Base-by-base conservation (phyloP, 176 grass and related monocot species). In the Zoysia japonica region DNA sequence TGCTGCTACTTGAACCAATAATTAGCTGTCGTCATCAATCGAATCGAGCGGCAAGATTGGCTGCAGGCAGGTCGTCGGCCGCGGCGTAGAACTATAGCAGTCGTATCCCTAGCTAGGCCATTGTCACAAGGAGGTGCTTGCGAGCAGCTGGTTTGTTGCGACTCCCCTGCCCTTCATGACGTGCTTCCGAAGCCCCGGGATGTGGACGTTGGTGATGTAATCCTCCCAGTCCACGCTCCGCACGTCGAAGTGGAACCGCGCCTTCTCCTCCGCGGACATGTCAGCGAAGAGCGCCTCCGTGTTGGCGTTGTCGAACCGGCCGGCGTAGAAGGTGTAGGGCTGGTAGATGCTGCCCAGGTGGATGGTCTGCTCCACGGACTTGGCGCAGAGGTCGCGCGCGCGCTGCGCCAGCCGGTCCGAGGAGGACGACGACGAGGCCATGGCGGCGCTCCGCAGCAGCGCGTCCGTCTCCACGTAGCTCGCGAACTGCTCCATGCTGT, bases 261-360 rank as follows among this genome's bases (percentile, higher is more conserved):
- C 61, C 82, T 69, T 87, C 83, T 97, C 95, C 81, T 80, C 89
- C 12, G 83, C 36, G 42, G 85, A 89, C 95, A 98, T 94, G 78
- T 88, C 92, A 0, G 78, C 80, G 17, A 94, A 85, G 54, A 98
- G 81, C 47, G 74, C 80, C 50, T 87, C 82, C 11, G 87, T 87
- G 83, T 94, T 94, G 80, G 47, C 72, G 74, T 83, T 94, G 74
- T 94, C 85, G 72, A 97, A 97, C 2, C 64, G 77, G 83, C 95
- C 95, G 78, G 75, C 11, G 72, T 98, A 94, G 87, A 98, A 98
- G 62, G 95, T 92, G 67, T 98, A 98, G 8, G 92, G 95, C 88
- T 92, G 77, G 80, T 94, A 98, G 55, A 98, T 92, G 78, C 69
- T 92, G 49, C 91, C 92, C 61, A 98, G 80, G 73, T 98, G 71